These are phyloP conservation scores for Kwoniella dendrophila DNA, from an alignment of 768 basidiomycete species.

Conservation along the genomic window DNA sequence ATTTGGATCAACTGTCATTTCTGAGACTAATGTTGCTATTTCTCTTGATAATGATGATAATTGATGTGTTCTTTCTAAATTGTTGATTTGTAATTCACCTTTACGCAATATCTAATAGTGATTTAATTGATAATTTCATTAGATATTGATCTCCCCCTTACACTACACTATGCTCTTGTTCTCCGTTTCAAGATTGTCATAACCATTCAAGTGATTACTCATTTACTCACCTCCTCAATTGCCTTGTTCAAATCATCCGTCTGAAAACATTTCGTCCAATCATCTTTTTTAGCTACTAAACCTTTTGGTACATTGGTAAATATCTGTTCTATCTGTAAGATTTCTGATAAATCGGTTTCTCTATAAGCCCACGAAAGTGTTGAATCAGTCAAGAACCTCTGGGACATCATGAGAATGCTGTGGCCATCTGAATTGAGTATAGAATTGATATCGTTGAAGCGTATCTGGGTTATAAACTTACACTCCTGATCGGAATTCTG, in stretches of 20 bases:
- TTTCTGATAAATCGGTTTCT: constrained; percentile 91
- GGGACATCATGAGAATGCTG: too few species aligned
- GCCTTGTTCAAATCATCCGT: constrained; percentile 71
- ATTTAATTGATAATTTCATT: background rate
- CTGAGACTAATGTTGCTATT: constrained; percentile 89
- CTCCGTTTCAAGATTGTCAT: background rate
- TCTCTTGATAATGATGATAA: constrained; percentile 77
- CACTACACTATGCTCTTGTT: too few species aligned
- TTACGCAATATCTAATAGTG: constrained; percentile 78
- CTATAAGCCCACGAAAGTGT: constrained; percentile 56
- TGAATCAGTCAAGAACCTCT: too few species aligned
- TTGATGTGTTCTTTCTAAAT: constrained; percentile 94
- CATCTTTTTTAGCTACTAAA: constrained; percentile 81
- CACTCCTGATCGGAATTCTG: constrained; percentile 92
- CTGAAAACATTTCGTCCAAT: constrained; percentile 89
- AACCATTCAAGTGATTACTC: background rate
- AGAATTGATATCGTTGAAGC: background rate
- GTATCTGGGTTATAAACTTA: constrained; percentile 60
- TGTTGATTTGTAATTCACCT: constrained; percentile 94
- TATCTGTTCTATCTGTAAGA: constrained; percentile 93
- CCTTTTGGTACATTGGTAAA: constrained; percentile 97
- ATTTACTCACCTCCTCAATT: constrained; percentile 70
- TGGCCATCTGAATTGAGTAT: constrained; percentile 2
- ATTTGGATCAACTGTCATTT: constrained; percentile 91
- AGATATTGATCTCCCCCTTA: background rate